Evolutionary conservation across 148 eudicot genomes (phyloP).

Genomic region (Nepenthes mirabilis): DNA sequence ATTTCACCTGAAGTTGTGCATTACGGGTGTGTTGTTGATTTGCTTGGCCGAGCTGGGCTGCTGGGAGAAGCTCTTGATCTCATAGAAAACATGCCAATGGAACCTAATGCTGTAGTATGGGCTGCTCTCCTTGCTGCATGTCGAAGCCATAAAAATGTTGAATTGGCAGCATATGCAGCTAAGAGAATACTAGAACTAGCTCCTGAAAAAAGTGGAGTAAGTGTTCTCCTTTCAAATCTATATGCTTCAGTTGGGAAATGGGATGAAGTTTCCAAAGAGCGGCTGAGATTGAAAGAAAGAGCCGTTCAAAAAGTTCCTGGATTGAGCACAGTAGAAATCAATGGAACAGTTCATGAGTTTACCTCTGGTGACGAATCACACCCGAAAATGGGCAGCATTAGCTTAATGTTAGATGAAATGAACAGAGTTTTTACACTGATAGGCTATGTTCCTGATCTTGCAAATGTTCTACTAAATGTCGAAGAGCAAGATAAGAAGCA

Average conservation of each 20-base stretch:
- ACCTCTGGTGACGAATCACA: too few relatives aligned
- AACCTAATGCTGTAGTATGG: slow-evolving; percentile 34
- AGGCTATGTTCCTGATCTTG: neutral
- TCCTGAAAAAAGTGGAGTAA: too few relatives aligned
- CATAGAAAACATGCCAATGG: slow-evolving; percentile 5
- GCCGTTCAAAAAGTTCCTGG: too few relatives aligned
- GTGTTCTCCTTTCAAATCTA: too few relatives aligned
- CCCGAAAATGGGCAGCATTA: too few relatives aligned
- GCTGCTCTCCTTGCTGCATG: slow-evolving; percentile 51
- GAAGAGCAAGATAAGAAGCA: slow-evolving; percentile 20
- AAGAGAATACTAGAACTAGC: too few relatives aligned
- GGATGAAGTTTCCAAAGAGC: too few relatives aligned
- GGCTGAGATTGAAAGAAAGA: neutral
- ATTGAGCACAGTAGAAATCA: too few relatives aligned
- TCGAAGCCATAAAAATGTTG: slow-evolving; percentile 20
- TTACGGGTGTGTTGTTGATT: slow-evolving; percentile 57
- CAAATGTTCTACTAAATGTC: slow-evolving; percentile 14
- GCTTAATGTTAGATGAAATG: too few relatives aligned
- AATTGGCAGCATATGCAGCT: too few relatives aligned
- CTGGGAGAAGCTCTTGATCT: slow-evolving; percentile 35
- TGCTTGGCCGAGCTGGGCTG: slow-evolving; percentile 45
- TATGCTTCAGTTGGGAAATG: too few relatives aligned
- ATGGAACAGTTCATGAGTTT: neutral
- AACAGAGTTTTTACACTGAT: too few relatives aligned
- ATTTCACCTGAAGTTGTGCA: slow-evolving; percentile 43